Evolutionary conservation across 78 protist species (phyloP), one percentile per base, ranked within the genome.

Genomic region (Dictyostelium intermedium): DNA sequence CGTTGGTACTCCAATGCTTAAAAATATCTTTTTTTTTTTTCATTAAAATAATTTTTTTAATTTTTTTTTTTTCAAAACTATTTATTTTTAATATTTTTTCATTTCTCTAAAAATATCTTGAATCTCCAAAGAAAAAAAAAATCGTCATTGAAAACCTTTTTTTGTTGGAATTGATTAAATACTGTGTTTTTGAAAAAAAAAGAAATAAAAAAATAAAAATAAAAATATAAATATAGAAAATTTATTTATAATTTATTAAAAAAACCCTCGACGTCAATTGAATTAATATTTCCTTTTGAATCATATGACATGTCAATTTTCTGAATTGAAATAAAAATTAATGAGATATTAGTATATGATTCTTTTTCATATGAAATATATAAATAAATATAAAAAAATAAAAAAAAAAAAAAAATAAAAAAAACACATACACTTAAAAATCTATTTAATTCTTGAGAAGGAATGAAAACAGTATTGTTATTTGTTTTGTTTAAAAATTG

Each of bases 391-490:
- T 43, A 78, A 41, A 43, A 0, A 30, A 70, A 25, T 16, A 66
- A 20, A 27, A 66, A 27, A n/a, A 25, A 23, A 66, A 27, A 66
- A 66, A 5, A 18, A 18, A 18, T n/a, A n/a, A 16, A 25, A 25
- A 43, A 32, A 30, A 32, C 8, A 87, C 92, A 18, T 87, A 87
- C 92, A 37, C 70, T 35, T 32, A 87, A 77, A 63, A 87, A 87
- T 35, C 47, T 61, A 47, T 87, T 87, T 30, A 87, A 41, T 50
- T 56, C 79, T 60, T 76, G 73, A 18, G 92, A 87, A 23, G 92
- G 92, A 63, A 87, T 76, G 47, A 69, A 87, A n/a, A 87, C 92
- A 13, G 92, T 63, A 43, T 87, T 87, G 20, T 37, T 47, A 87
- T 87, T 76, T 3, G 50, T 25, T 37, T 81, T 78, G 16, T 14